Percentiles rank a stretch among this genome's conserved stretches.
These are phyloP conservation scores for Trichomonas tenax DNA, from an alignment of 208 protist genomes.

Conservation along the genomic window DNA sequence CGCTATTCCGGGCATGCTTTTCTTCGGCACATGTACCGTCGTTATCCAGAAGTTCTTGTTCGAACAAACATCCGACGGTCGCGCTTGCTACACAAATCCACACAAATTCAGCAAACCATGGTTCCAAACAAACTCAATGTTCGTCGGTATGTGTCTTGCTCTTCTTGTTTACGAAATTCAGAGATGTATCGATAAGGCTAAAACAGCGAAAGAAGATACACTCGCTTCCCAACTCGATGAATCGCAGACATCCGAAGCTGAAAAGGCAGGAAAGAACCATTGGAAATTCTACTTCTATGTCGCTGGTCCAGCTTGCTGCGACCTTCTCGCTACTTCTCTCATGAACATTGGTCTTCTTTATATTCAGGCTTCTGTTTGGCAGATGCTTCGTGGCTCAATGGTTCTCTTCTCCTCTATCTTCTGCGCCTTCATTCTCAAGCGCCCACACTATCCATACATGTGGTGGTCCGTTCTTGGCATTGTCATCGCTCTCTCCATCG, in stretches of 20 bases:
- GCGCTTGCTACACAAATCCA: not conserved
- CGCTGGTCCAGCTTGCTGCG: not conserved
- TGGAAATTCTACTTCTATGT: not conserved
- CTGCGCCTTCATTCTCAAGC: not conserved
- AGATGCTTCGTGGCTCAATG: slow-evolving; percentile 11
- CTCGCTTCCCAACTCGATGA: not conserved
- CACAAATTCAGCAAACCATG: not conserved
- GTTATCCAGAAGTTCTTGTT: slow-evolving; percentile 5
- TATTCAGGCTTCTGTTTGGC: slow-evolving; percentile 15
- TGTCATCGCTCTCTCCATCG: not conserved
- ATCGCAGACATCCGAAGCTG: no score
- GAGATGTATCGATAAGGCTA: not conserved
- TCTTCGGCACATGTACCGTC: not conserved
- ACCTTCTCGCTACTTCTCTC: not conserved
- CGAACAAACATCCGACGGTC: not conserved
- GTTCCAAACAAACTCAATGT: slow-evolving; percentile 18
- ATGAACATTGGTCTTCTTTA: slow-evolving; percentile 16
- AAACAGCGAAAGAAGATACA: not conserved
- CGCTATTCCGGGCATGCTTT: not conserved
- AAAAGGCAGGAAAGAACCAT: not conserved
- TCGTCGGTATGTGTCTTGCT: not conserved
- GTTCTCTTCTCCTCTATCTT: not conserved
- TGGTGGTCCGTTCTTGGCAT: not conserved
- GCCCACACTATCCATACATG: slow-evolving; percentile 17
- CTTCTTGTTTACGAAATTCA: slow-evolving; percentile 13